Conservation (phyloP, 1,284 basidiomycete species). For the Cryptococcus maquisensis region DNA sequence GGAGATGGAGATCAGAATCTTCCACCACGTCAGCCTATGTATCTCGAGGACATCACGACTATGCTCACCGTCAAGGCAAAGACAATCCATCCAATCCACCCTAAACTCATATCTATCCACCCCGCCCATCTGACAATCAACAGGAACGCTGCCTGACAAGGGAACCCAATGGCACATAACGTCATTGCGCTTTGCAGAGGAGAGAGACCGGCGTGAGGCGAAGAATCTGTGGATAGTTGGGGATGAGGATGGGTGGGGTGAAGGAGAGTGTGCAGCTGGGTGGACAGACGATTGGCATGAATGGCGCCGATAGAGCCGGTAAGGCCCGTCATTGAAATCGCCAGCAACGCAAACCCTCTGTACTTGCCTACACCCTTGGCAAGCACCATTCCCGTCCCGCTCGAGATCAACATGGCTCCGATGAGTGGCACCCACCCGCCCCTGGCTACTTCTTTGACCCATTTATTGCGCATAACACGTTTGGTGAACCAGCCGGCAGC, state of each 20-base stretch:
- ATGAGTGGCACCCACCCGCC: conserved; percentile 82
- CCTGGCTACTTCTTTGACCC: conserved; percentile 57
- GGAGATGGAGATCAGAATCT: conserved; percentile 68
- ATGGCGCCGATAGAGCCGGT: conserved; percentile 87
- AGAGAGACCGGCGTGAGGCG: conserved; percentile 23
- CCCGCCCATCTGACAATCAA: conserved; percentile 61
- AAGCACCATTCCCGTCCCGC: conserved; percentile 83
- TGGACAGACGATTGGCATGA: conserved; percentile 85
- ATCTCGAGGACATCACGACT: background rate
- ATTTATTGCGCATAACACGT: conserved; percentile 53
- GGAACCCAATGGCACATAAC: conserved; percentile 67
- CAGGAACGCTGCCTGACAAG: conserved; percentile 71
- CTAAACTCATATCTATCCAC: conserved; percentile 67
- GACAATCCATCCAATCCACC: conserved; percentile 63
- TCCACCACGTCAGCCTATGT: background rate
- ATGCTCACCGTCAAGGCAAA: conserved; percentile 69
- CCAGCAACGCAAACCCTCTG: conserved; percentile 80
- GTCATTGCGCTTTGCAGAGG: conserved; percentile 51
- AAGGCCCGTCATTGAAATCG: conserved; percentile 81
- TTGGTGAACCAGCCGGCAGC: conserved; percentile 53
- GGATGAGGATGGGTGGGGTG: conserved; percentile 20
- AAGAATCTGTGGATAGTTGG: background rate
- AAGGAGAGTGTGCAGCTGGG: conserved; percentile 48
- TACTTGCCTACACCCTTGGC: conserved; percentile 83
- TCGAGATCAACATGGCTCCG: conserved; percentile 87